Evolutionary conservation across 2,329 filamentous ascomycete species (phyloP).

Genomic region (Colletotrichum lentis): DNA sequence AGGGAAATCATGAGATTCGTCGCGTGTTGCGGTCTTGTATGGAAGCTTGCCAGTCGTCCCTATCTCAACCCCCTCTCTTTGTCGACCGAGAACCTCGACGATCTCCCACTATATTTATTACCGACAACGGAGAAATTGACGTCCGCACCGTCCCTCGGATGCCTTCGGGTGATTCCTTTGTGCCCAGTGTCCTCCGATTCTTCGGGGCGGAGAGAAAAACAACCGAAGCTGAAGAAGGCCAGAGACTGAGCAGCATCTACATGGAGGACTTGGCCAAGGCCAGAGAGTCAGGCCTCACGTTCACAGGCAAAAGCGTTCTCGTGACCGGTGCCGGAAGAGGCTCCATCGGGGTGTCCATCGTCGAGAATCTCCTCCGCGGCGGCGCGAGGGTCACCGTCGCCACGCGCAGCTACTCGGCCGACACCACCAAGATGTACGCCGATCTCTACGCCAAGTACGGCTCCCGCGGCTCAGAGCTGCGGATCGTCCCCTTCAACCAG

Average conservation of each 20-base stretch:
- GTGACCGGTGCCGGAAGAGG: conserved; percentile 98
- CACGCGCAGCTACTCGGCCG: conserved; percentile 94
- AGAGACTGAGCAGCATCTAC: neutral
- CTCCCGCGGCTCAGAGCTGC: conserved; percentile 90
- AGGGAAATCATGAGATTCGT: conserved; percentile 95
- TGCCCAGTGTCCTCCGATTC: too few relatives aligned
- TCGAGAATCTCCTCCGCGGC: conserved; percentile 93
- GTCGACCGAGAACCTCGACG: too few relatives aligned
- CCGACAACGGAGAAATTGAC: too few relatives aligned
- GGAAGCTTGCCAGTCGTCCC: too few relatives aligned
- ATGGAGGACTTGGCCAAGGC: conserved; percentile 87
- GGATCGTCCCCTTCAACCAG: conserved; percentile 98
- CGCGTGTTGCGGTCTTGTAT: conserved; percentile 78
- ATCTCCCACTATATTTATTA: too few relatives aligned
- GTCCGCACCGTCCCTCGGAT: too few relatives aligned
- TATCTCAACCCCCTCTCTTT: too few relatives aligned
- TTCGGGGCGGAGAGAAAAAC: too few relatives aligned
- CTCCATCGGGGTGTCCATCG: conserved; percentile 94
- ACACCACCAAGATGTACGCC: conserved; percentile 99
- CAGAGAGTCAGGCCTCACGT: conserved; percentile 86
- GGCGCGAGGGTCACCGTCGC: conserved; percentile 97
- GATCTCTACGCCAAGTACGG: conserved; percentile 95
- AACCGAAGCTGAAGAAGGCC: too few relatives aligned
- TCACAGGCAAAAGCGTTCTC: conserved; percentile 91
- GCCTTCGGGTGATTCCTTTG: too few relatives aligned